Evolutionary conservation across 2,329 filamentous ascomycete genomes (phyloP).

Genomic region (Exophiala alcalophila): DNA sequence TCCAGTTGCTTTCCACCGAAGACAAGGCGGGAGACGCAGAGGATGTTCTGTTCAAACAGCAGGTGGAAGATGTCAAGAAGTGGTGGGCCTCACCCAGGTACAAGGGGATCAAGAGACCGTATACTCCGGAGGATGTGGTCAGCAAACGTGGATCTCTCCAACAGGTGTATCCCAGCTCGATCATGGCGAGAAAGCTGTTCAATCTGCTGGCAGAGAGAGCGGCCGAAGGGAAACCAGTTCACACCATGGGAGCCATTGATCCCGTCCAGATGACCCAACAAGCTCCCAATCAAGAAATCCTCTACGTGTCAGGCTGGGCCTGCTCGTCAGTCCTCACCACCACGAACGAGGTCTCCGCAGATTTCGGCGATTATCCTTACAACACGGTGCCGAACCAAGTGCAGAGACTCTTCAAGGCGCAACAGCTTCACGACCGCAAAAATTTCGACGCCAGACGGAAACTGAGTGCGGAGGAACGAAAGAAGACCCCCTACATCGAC

Average conservation of each 20-base stretch:
- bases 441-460: conserved; percentile 84
- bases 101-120: conserved; percentile 85
- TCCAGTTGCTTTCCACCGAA: conserved; percentile 76
- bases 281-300: conserved; percentile 88
- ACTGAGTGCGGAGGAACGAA: conserved; percentile 69
- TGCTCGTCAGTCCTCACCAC: conserved; percentile 89
- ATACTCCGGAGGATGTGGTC: conserved; percentile 85
- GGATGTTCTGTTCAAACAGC: conserved; percentile 78
- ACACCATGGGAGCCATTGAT: conserved; percentile 97
- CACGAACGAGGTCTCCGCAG: conserved; percentile 95
- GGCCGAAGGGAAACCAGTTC: conserved; percentile 78
- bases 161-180: conserved; percentile 84
- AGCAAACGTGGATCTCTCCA: conserved; percentile 86
- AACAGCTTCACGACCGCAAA: conserved; percentile 94
- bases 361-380: conserved; percentile 98
- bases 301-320: conserved; percentile 97
- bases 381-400: conserved; percentile 99
- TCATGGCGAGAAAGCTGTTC: conserved; percentile 95
- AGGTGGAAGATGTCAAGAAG: conserved; percentile 77
- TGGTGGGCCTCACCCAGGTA: conserved; percentile 90
- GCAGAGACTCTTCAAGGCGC: conserved; percentile 90
- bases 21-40: conserved; percentile 77
- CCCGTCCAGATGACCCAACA: conserved; percentile 99
- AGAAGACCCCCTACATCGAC: conserved; percentile 77
- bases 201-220: conserved; percentile 77